These are phyloP conservation scores for Telfairia occidentalis DNA, from an alignment of 331 rosid genomes.

Conservation along the genomic window DNA sequence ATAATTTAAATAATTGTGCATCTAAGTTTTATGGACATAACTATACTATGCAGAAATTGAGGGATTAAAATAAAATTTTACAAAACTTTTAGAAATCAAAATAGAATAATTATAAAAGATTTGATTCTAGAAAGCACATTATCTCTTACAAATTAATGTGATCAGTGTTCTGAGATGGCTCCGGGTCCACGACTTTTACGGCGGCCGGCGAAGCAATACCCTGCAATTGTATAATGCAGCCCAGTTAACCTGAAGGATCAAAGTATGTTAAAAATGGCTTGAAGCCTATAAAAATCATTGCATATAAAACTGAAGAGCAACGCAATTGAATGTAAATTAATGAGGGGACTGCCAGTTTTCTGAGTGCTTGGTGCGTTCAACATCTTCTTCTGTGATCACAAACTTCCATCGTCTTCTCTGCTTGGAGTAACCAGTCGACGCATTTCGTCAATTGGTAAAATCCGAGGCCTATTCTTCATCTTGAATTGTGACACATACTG, in stretches of 20 bases:
- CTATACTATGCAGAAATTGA: background rate
- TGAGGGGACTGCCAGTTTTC: background rate
- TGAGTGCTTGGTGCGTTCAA: background rate
- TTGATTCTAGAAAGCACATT: background rate
- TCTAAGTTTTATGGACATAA: background rate
- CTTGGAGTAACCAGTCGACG: background rate
- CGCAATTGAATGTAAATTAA: background rate
- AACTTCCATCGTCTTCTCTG: background rate
- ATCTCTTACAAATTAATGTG: background rate
- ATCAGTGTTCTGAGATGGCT: background rate
- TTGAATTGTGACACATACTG: background rate
- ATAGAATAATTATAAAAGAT: too few relatives aligned
- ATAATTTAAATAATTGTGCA: too few relatives aligned
- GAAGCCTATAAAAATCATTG: background rate
- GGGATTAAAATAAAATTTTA: background rate
- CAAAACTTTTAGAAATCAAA: background rate
- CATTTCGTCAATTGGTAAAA: background rate
- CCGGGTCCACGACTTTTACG: background rate
- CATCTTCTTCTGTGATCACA: background rate
- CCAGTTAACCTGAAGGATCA: background rate
- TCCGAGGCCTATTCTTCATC: background rate
- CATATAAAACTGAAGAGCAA: background rate
- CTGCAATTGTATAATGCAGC: background rate
- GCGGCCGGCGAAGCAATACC: background rate
- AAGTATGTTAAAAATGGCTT: background rate